Conservation (phyloP, 768 basidiomycete genomes). For the Mycena kentingensis region DNA sequence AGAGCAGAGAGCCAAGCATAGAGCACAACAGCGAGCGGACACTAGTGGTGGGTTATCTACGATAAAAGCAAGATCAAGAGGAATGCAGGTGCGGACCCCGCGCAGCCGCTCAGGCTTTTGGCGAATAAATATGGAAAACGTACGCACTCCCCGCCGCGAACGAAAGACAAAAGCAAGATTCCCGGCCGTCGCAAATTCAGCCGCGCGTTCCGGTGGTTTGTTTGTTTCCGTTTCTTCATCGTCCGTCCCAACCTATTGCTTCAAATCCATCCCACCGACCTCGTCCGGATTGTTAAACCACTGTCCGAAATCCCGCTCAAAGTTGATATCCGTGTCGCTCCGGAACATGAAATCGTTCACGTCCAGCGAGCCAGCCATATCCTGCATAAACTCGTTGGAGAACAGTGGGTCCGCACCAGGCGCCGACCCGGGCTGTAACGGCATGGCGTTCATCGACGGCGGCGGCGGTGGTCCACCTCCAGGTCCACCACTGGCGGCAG, state of each 20-base stretch:
- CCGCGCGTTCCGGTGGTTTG: constrained; percentile 8
- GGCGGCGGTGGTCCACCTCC: constrained; percentile 19
- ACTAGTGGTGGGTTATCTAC: constrained; percentile 16
- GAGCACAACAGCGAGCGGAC: constrained; percentile 17
- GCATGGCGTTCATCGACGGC: constrained; percentile 11
- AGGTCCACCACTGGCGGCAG: constrained; percentile 13
- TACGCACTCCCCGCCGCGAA: constrained; percentile 5
- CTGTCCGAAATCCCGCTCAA: constrained; percentile 74
- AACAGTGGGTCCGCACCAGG: constrained; percentile 26
- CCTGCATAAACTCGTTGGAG: constrained; percentile 48
- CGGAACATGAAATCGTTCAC: constrained; percentile 48
- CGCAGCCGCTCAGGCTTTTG: constrained; percentile 20
- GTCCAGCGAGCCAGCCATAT: constrained; percentile 42
- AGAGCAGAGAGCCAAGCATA: constrained; percentile 10
- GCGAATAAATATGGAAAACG: constrained; percentile 19
- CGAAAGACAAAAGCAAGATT: constrained; percentile 1
- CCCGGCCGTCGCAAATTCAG: too few species aligned
- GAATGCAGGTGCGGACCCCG: constrained; percentile 7
- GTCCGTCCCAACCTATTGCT: constrained; percentile 8
- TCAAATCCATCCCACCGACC: constrained; percentile 33
- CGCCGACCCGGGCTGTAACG: constrained; percentile 13
- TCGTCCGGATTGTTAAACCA: constrained; percentile 70
- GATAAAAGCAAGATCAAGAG: constrained; percentile 13
- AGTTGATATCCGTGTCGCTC: constrained; percentile 55
- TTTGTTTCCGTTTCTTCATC: constrained; percentile 9